Evolutionary conservation across 495 filamentous ascomycete genomes (phyloP).

Genomic region (Trichoderma erinaceum): DNA sequence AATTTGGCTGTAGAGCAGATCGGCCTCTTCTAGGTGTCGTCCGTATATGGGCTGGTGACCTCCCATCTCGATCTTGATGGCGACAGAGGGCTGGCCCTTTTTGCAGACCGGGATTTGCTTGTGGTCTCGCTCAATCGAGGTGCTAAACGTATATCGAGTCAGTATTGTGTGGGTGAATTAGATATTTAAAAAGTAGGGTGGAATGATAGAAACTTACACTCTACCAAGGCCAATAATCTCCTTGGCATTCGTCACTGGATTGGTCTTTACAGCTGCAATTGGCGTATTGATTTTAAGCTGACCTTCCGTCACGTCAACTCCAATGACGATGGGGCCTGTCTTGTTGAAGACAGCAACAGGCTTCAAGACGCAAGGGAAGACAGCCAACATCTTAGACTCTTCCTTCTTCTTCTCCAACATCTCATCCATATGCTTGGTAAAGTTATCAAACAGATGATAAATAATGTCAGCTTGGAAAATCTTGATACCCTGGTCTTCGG

Average conservation of each 20-base stretch:
- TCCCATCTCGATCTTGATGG: slow-evolving; percentile 93
- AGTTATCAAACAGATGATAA: slow-evolving; percentile 95
- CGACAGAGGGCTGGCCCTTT: slow-evolving; percentile 92
- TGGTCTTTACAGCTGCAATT: slow-evolving; percentile 74
- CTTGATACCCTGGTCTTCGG: slow-evolving; percentile 92
- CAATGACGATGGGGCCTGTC: slow-evolving; percentile 90
- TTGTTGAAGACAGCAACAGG: slow-evolving; percentile 98
- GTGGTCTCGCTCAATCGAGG: slow-evolving; percentile 95
- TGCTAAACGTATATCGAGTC: slow-evolving; percentile 43
- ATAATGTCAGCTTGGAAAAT: slow-evolving; percentile 99
- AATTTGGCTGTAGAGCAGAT: slow-evolving; percentile 80
- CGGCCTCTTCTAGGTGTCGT: slow-evolving; percentile 90
- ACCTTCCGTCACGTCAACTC: slow-evolving; percentile 91
- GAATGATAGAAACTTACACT: slow-evolving; percentile 65
- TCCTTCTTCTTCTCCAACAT: slow-evolving; percentile 88
- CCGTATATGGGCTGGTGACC: slow-evolving; percentile 92
- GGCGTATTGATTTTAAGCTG: slow-evolving; percentile 80
- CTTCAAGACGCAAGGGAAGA: slow-evolving; percentile 89
- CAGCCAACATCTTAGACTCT: slow-evolving; percentile 87
- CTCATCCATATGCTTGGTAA: slow-evolving; percentile 86
- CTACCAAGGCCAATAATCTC: slow-evolving; percentile 80
- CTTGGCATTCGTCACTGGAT: slow-evolving; percentile 69
- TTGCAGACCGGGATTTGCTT: slow-evolving; percentile 88
- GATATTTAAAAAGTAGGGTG: background rate
- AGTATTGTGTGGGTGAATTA: slow-evolving; percentile 7